A percentile compares a stretch with the other conserved stretches of the same genome.
Evolutionary conservation across 2,329 filamentous ascomycete genomes (phyloP).

Genomic region (Phoma herbarum): DNA sequence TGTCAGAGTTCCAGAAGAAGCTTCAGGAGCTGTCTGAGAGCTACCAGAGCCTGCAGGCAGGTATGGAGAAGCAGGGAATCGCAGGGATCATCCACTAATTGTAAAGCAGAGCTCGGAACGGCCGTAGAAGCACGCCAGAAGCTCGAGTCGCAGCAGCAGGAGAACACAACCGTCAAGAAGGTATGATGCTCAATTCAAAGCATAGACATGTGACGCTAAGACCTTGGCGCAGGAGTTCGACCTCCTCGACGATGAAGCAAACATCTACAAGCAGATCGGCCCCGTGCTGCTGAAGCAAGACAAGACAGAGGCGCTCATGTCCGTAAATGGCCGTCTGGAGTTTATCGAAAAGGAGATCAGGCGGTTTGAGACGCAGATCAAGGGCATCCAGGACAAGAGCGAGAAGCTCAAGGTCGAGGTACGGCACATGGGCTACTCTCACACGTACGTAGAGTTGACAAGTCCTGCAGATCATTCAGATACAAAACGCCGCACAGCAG

Average conservation of each 20-base stretch:
- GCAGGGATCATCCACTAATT: constrained; percentile 24
- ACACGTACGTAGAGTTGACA: constrained; percentile 11
- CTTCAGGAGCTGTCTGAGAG: constrained; percentile 87
- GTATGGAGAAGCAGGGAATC: constrained; percentile 54
- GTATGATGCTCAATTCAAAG: constrained; percentile 53
- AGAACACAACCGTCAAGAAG: constrained; percentile 88
- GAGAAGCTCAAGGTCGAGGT: constrained; percentile 73
- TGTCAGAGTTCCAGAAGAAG: constrained; percentile 72
- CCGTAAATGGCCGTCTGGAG: constrained; percentile 87
- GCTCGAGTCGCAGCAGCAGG: constrained; percentile 91
- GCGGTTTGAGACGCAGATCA: constrained; percentile 72
- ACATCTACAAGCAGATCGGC: constrained; percentile 95
- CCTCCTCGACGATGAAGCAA: constrained; percentile 78
- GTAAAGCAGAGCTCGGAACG: constrained; percentile 74
- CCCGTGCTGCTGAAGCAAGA: constrained; percentile 96
- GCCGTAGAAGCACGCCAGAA: constrained; percentile 83
- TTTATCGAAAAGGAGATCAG: constrained; percentile 93
- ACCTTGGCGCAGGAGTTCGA: constrained; percentile 74
- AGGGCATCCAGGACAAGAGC: constrained; percentile 69
- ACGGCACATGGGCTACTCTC: constrained; percentile 10
- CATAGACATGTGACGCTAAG: constrained; percentile 10
- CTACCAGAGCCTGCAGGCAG: constrained; percentile 85
- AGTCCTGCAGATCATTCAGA: constrained; percentile 40
- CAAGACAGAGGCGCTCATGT: constrained; percentile 85
- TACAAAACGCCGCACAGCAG: constrained; percentile 42